Percentiles rank a stretch among this genome's conserved stretches.
Conservation (phyloP, 495 filamentous ascomycete species). For the Ascobolus immersus region DNA sequence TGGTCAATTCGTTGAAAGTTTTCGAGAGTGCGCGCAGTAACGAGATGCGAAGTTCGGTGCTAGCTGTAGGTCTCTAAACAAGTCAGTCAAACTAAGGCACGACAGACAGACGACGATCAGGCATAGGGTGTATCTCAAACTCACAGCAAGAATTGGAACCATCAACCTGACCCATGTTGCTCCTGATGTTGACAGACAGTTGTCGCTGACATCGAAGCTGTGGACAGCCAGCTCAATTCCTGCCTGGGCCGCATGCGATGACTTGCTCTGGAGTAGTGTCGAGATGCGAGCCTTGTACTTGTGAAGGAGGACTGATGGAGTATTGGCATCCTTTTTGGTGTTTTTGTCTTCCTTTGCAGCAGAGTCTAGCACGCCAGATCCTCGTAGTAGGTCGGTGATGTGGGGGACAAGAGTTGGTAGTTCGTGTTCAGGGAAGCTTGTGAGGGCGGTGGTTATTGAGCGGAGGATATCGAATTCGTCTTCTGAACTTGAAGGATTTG, state of each 20-base stretch:
- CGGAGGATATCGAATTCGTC: constrained; percentile 5
- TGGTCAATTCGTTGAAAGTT: constrained; percentile 10
- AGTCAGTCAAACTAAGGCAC: no score
- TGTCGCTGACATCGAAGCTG: constrained; percentile 11
- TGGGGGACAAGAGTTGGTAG: constrained; percentile 9
- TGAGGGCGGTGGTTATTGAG: constrained; percentile 7
- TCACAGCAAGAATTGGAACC: constrained; percentile 11
- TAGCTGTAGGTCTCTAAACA: no score
- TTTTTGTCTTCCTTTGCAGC: constrained; percentile 3
- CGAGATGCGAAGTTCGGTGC: no score
- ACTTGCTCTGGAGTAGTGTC: constrained; percentile 12
- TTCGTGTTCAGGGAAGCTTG: constrained; percentile 4
- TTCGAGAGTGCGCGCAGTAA: constrained; percentile 9
- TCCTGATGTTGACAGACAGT: constrained; percentile 9
- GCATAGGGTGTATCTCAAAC: not conserved
- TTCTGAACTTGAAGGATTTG: no score
- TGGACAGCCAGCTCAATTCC: constrained; percentile 11
- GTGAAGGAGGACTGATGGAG: constrained; percentile 9
- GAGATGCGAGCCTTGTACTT: constrained; percentile 15
- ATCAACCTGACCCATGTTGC: constrained; percentile 10
- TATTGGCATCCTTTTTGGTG: constrained; percentile 7
- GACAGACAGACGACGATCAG: not conserved
- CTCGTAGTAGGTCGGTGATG: constrained; percentile 7
- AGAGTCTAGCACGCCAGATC: constrained; percentile 9
- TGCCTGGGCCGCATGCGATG: constrained; percentile 8